Evolutionary conservation across 2,329 filamentous ascomycete genomes (phyloP).

Genomic region (Peltaster fructicola): DNA sequence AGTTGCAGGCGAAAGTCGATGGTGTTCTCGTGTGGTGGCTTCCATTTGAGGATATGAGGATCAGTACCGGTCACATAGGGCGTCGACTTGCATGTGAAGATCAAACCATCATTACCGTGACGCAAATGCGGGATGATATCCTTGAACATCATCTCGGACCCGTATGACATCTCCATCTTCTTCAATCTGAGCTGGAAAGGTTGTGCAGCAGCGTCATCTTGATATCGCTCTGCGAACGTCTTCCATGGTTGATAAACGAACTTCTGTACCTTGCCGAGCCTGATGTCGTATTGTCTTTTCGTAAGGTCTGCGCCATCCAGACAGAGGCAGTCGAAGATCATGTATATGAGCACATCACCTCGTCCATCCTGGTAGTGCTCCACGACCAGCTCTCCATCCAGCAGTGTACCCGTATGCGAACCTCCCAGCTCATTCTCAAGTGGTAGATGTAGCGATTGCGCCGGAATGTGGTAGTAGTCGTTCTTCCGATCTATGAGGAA

Average conservation of each 20-base stretch:
- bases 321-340: conserved; percentile 86
- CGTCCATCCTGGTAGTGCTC: conserved; percentile 52
- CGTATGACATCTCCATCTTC: conserved; percentile 75
- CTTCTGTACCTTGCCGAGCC: conserved; percentile 62
- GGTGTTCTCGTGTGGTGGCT: conserved; percentile 85
- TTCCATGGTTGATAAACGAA: conserved; percentile 11
- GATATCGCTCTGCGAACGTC: conserved; percentile 39
- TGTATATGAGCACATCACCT: conserved; percentile 57
- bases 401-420: conserved; percentile 65
- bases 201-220: conserved; percentile 50
- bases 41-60: conserved; percentile 92
- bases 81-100: conserved; percentile 86
- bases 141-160: conserved; percentile 79
- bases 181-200: conserved; percentile 78
- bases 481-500: conserved; percentile 97
- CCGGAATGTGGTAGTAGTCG: conserved; percentile 75
- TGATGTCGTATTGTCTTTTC: conserved; percentile 68
- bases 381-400: conserved; percentile 86
- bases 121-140: conserved; percentile 66
- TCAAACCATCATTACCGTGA: conserved; percentile 90
- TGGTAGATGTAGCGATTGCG: conserved; percentile 61
- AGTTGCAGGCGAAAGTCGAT: conserved; percentile 77
- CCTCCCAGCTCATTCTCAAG: conserved; percentile 39
- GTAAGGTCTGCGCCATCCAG: conserved; percentile 62
- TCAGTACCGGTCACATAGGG: conserved; percentile 84